These are phyloP conservation scores for Phytopythium oedochilum DNA, from an alignment of 352 stramenopile species.

Conservation along the genomic window DNA sequence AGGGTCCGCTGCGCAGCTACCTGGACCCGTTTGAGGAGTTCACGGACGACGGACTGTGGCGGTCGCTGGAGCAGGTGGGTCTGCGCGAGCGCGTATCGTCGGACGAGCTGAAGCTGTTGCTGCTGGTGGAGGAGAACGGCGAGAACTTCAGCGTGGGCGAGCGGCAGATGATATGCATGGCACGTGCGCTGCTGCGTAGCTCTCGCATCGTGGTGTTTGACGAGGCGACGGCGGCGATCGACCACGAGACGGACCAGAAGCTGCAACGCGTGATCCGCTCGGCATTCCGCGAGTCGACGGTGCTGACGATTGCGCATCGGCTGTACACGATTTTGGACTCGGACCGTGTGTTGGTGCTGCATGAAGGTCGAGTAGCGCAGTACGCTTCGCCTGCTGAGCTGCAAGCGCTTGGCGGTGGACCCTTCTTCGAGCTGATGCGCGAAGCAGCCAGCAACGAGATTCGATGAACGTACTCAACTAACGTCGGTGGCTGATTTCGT, in stretches of 20 bases:
- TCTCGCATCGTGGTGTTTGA: constrained; percentile 71
- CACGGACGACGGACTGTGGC: constrained; percentile 60
- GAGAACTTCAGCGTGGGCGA: constrained; percentile 93
- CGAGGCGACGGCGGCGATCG: constrained; percentile 68
- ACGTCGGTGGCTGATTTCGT: too few species aligned
- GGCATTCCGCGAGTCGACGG: constrained; percentile 86
- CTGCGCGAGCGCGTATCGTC: constrained; percentile 46
- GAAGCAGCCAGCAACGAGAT: constrained; percentile 18
- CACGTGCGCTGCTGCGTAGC: constrained; percentile 83
- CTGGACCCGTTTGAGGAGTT: constrained; percentile 89
- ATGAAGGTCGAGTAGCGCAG: constrained; percentile 72
- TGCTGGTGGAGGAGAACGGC: constrained; percentile 88
- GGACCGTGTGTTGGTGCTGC: constrained; percentile 52
- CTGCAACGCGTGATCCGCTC: constrained; percentile 70
- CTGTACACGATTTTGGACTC: constrained; percentile 96
- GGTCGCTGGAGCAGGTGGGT: constrained; percentile 32
- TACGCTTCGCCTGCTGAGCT: constrained; percentile 76
- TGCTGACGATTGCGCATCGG: constrained; percentile 96
- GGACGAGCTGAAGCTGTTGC: constrained; percentile 53
- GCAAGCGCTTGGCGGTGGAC: constrained; percentile 24
- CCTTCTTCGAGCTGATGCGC: constrained; percentile 47
- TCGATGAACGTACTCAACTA: too few species aligned
- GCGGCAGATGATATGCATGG: constrained; percentile 92
- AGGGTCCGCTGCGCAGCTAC: constrained; percentile 85
- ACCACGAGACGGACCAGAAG: constrained; percentile 69